Percentiles rank a stretch among this genome's conserved stretches.
Conservation (phyloP, 75 land plant species). For the Pseudotsuga menziesii region DNA sequence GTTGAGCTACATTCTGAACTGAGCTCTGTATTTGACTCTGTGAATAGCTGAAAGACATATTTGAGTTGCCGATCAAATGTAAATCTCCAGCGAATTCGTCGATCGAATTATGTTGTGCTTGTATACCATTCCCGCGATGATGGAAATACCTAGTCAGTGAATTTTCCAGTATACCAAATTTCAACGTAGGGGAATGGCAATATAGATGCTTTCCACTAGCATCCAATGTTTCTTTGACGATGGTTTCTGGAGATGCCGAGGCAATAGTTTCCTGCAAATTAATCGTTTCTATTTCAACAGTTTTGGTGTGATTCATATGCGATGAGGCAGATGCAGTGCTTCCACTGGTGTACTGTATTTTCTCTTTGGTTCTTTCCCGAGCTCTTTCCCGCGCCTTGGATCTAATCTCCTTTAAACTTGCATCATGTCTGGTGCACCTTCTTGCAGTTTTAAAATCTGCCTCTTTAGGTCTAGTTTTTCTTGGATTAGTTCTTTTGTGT, state of each 20-base stretch:
- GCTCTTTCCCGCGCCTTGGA: conserved; percentile 5
- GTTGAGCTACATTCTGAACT: neutral
- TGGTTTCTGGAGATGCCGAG: neutral
- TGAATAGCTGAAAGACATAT: neutral
- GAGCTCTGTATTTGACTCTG: neutral
- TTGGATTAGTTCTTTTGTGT: neutral
- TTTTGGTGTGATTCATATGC: neutral
- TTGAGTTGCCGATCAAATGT: too few relatives aligned
- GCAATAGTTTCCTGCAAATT: neutral
- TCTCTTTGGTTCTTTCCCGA: neutral
- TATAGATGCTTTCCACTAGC: too few relatives aligned
- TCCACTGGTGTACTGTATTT: neutral
- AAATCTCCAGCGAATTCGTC: too few relatives aligned
- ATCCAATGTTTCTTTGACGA: too few relatives aligned
- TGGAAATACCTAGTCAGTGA: neutral
- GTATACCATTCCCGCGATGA: too few relatives aligned
- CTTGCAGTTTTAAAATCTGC: too few relatives aligned
- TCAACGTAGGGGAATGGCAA: too few relatives aligned
- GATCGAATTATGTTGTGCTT: too few relatives aligned
- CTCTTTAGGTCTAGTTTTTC: neutral
- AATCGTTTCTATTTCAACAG: too few relatives aligned
- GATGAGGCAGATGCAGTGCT: neutral
- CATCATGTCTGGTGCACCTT: neutral
- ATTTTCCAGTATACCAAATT: too few relatives aligned
- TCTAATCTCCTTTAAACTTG: conserved; percentile 4